Conservation (phyloP, 768 basidiomycete species). For the Lentinus brumalis region DNA sequence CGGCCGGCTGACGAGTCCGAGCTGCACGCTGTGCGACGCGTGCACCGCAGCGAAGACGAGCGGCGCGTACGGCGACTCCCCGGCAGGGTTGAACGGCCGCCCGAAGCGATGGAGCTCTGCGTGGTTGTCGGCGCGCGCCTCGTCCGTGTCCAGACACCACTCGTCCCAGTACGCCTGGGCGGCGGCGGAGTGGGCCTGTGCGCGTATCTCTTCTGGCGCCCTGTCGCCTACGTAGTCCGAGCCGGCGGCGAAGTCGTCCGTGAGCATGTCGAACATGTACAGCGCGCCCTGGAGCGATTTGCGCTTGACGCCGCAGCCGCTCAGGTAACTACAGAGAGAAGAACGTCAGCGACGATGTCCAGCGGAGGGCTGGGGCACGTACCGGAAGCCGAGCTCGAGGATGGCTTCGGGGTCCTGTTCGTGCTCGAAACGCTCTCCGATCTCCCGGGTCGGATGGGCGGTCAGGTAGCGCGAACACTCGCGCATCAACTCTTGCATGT, state of each 20-base stretch:
- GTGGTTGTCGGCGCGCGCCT: neutral
- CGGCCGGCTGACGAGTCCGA: constrained; percentile 17
- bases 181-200: constrained; percentile 9
- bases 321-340: constrained; percentile 3
- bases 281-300: constrained; percentile 4
- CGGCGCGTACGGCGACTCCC: neutral
- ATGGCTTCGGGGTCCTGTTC: neutral
- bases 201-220: neutral
- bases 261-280: constrained; percentile 3
- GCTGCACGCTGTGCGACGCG: constrained; percentile 12
- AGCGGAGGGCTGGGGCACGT: neutral
- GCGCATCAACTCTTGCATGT: neutral
- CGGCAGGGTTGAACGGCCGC: neutral
- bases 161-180: neutral
- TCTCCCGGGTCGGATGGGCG: neutral
- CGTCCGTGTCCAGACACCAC: constrained; percentile 1
- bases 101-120: neutral
- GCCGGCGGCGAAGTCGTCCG: neutral
- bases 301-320: constrained; percentile 1
- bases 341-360: neutral
- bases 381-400: constrained; percentile 2
- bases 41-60: constrained; percentile 10
- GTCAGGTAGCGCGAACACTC: neutral
- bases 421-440: neutral
- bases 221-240: neutral